Evolutionary conservation across 192 early-diverging fungal genomes (phyloP), one percentile per base, ranked within the genome.

Genomic region (Coemansia sp.): DNA sequence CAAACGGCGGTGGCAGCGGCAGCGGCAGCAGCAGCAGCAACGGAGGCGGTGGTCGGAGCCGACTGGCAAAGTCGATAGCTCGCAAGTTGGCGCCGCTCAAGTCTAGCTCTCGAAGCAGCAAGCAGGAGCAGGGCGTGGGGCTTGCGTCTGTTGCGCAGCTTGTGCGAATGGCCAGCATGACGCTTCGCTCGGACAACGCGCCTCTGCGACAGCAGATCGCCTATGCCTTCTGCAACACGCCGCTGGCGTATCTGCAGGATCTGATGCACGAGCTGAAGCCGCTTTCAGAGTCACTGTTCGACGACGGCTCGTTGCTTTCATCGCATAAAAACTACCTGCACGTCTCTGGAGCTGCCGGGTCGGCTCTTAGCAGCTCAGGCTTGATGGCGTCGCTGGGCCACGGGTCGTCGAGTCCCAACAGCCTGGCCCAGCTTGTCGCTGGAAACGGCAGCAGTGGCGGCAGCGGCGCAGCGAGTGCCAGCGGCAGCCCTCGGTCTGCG

Each of bases 51-150:
- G 48, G 63, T 6, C 73, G 73, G 20, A 80, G 71, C 48, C 60
- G 77, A 20, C 56, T 80, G 61, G 77, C 77, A 27, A 80, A 80
- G 46, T 71, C 77, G 1, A 72, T 80, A 39, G 77, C 77, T 6
- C 71, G 77, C 14, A 74, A 74, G 50, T 62, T 80, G 53, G 77
- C 77, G 0, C 77, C 77, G 19, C 65, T 80, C 2, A 74, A 74
- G 55, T 57, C 77, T 16, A 70, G 56, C 36, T 52, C 71, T 18
- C 77, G 77, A 6, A 61, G 64, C 25, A 68, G 50, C 55, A 59
- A 61, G 50, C 77, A 71, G 60, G 77, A 80, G 68, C 77, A 74
- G 4, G 77, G 77, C 23, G 59, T 62, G 13, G 77, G 71, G 7
- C 61, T 80, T 39, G 64, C 71, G 3, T 67, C 77, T 8, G 61